Evolutionary conservation across 805 yeast species (phyloP).

Genomic region (Teunomyces cretensis): DNA sequence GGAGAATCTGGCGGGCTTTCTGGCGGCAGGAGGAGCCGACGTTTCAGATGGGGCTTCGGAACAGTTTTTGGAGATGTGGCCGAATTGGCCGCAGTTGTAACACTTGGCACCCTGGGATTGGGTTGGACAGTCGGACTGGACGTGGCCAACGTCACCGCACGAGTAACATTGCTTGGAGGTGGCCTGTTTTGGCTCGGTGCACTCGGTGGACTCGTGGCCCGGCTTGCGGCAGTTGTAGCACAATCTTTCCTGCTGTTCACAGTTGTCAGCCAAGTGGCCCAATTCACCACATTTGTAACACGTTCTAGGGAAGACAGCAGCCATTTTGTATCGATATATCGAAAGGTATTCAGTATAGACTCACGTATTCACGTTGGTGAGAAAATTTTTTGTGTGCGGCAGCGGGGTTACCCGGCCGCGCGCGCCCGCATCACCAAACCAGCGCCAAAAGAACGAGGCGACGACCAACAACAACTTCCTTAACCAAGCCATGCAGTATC

Average conservation of each 20-base stretch:
- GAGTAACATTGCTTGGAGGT: slow-evolving; percentile 88
- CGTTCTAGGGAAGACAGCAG: slow-evolving; percentile 62
- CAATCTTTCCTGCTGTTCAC: slow-evolving; percentile 79
- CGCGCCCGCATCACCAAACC: too few relatives aligned
- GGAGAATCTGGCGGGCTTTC: slow-evolving; percentile 18
- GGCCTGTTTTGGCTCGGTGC: slow-evolving; percentile 85
- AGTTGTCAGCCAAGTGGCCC: slow-evolving; percentile 87
- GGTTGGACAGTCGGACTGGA: slow-evolving; percentile 78
- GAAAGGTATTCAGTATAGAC: background rate
- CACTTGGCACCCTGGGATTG: slow-evolving; percentile 70
- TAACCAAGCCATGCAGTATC: slow-evolving; percentile 46
- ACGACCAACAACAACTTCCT: too few relatives aligned
- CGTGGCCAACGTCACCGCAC: slow-evolving; percentile 89
- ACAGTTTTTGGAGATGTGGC: slow-evolving; percentile 83
- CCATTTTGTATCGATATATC: slow-evolving; percentile 22
- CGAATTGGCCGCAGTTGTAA: slow-evolving; percentile 74
- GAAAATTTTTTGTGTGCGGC: slow-evolving; percentile 2
- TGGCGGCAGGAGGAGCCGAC: slow-evolving; percentile 19
- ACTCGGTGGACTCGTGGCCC: slow-evolving; percentile 85
- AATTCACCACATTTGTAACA: slow-evolving; percentile 91
- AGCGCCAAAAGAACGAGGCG: background rate
- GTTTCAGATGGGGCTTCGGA: slow-evolving; percentile 23
- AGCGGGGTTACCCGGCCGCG: background rate
- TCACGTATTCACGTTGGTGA: background rate
- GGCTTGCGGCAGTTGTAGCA: slow-evolving; percentile 92